Evolutionary conservation across 2,329 filamentous ascomycete species (phyloP), one percentile per base, ranked within the genome.

Genomic region (Paecilomyces dactylethromorphus): DNA sequence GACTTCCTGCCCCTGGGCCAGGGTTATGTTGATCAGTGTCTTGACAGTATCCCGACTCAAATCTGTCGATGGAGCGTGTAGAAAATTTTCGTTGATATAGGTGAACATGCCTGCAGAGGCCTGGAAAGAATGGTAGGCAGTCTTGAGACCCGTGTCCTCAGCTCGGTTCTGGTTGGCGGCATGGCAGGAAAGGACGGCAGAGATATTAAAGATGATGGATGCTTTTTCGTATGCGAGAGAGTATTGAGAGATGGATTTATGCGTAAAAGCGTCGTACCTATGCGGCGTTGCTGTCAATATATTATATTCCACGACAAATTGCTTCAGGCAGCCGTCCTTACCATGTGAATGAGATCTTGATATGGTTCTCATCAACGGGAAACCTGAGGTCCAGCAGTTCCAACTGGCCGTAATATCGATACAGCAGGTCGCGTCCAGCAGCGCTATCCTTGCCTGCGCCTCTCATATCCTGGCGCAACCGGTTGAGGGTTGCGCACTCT

Each of bases 181-280:
- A 81, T 99, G 91, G 70, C 93, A 97, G 57, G 93, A 97, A 21
- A 99, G 83, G 26, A 97, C 92, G 65, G 94, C 93, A 39, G 93
- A 96, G 65, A 99, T 99, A 76, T 99, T 99, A 83, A 99, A 99
- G 69, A 99, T 97, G 71, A 99, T 96, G 68, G 93, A 97, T 13
- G 94, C 94, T 74, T 99, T 99, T 75, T 99, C 94, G 73, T 95
- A 99, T 54, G 94, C 94, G 54, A 99, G 83, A 7, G 92, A 97
- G 78, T 95, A 97, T 74, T 99, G 94, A 3, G 92, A 87, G 3
- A 94, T 99, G n/a, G 92, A 84, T 71, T 97, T 97, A 74, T 96
- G 92, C 52, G 94, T 99, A 73, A 99, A 99, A n/a, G 95, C 94
- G 75, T 99, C 94, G 78, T 95, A 97, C 92, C 92, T 96, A 45